Base-by-base conservation (phyloP, 1,284 basidiomycete species). In the Trametes pubescens region DNA sequence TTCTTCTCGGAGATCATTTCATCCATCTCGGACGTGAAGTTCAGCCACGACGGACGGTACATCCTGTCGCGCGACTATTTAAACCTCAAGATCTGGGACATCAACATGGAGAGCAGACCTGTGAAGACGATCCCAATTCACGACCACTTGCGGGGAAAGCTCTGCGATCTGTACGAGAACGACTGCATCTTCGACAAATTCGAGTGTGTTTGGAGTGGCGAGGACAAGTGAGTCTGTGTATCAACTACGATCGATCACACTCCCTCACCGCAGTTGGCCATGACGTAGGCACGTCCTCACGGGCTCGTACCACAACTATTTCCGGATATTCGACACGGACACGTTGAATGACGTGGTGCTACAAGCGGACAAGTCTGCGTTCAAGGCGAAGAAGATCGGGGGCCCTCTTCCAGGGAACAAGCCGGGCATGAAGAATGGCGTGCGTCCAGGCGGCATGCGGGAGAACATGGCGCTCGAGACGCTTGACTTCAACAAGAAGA, bases 1-100 rank as follows among this genome's bases (percentile, higher is more conserved):
- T 99, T 99, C 87, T 99, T 99, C 80, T 98, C 95, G n/a, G 98
- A 99, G 81, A 99, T 99, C 75, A 99, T 99, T 70, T 99, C 96
- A 8, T 99, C 97, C 57, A 99, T 99, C 75, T 99, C 98, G 49
- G 98, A 99, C 78, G 97, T 99, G 80, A 99, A 99, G 80, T 99
- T 99, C 82, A 97, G 95, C 68, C 91, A 91, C 64, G 98, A 99
- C 73, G 98, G 98, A 1, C 90, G 96, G 65, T 98, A 98, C 81
- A 98, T 99, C 72, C 85, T 99, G 51, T 95, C 96, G 61, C 88
- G 98, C 68, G 98, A 99, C 81, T 99, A 99, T 78, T 83, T 99
- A 43, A 98, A 96, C 53, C 84, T 99, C 72, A 98, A 99, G 86
- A 97, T 99, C 74, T 99, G 98, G 98, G 98, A 99, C 78, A 89